These are phyloP conservation scores for Epichloe scottii DNA, from an alignment of 2,329 filamentous ascomycete species.

Conservation along the genomic window DNA sequence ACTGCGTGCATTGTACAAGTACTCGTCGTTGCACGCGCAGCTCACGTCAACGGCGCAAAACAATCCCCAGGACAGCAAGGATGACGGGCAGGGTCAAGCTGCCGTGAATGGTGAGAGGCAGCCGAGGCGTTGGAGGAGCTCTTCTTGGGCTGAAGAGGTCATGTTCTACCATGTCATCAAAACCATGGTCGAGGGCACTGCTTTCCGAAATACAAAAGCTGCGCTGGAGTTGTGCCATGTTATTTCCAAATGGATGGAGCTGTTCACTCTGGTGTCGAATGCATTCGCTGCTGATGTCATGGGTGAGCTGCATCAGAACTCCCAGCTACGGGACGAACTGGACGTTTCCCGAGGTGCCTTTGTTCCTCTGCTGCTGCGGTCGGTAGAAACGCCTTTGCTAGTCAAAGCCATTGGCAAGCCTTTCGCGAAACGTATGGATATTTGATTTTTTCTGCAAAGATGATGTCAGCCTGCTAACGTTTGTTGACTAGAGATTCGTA, in stretches of 20 bases:
- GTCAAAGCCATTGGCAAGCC: slow-evolving; percentile 40
- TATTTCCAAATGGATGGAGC: slow-evolving; percentile 45
- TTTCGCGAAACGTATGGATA: slow-evolving; percentile 35
- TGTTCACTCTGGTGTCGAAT: slow-evolving; percentile 40
- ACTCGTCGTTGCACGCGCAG: slow-evolving; percentile 37
- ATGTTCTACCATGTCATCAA: slow-evolving; percentile 90
- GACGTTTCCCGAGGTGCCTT: slow-evolving; percentile 49
- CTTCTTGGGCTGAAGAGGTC: slow-evolving; percentile 64
- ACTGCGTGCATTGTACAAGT: slow-evolving; percentile 41
- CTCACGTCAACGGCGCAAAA: slow-evolving; percentile 2
- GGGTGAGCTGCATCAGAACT: slow-evolving; percentile 29
- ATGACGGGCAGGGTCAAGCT: slow-evolving; percentile 2
- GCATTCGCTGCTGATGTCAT: slow-evolving; percentile 37
- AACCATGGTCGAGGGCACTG: slow-evolving; percentile 51
- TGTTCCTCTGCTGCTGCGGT: slow-evolving; percentile 47
- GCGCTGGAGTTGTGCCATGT: slow-evolving; percentile 36
- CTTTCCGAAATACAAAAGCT: slow-evolving; percentile 33
- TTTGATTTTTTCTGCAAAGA: neutral
- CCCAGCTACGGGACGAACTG: slow-evolving; percentile 41
- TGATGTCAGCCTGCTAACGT: neutral
- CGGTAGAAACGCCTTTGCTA: slow-evolving; percentile 47
- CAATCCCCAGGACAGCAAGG: slow-evolving; percentile 2
- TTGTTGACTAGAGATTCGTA: slow-evolving; percentile 29
- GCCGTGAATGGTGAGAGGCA: slow-evolving; percentile 11
- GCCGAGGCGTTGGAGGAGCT: slow-evolving; percentile 37